These are phyloP conservation scores for Phytomonas sp. DNA, from an alignment of 208 protist species.

Conservation along the genomic window DNA sequence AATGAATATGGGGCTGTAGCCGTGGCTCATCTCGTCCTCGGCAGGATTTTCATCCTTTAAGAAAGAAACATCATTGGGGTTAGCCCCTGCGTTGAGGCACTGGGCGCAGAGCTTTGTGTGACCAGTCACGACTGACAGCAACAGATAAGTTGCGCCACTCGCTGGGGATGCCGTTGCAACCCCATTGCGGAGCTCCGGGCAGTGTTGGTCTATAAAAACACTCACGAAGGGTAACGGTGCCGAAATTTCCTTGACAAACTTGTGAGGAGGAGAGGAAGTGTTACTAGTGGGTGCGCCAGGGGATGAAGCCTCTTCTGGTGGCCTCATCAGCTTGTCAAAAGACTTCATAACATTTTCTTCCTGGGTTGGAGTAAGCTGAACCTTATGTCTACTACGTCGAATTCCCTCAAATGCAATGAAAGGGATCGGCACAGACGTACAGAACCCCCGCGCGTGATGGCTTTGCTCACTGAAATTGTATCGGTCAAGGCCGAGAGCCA, in stretches of 20 bases:
- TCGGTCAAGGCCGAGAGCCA: not conserved
- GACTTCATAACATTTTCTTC: slow-evolving; percentile 55
- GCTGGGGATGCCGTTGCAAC: slow-evolving; percentile 19
- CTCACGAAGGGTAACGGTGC: slow-evolving; percentile 63
- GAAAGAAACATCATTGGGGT: slow-evolving; percentile 82
- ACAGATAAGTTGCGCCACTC: slow-evolving; percentile 65
- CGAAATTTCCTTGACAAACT: slow-evolving; percentile 40
- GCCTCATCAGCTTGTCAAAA: slow-evolving; percentile 45
- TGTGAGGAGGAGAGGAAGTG: slow-evolving; percentile 9
- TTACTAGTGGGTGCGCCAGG: slow-evolving; percentile 2
- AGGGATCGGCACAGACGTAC: slow-evolving; percentile 61
- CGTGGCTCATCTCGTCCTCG: slow-evolving; percentile 77
- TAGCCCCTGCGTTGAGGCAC: slow-evolving; percentile 71
- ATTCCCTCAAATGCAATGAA: slow-evolving; percentile 68
- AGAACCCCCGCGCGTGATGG: slow-evolving; percentile 59
- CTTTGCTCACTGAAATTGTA: slow-evolving; percentile 29
- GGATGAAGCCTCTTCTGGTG: not conserved
- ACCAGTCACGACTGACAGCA: slow-evolving; percentile 72
- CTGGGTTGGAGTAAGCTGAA: slow-evolving; percentile 42
- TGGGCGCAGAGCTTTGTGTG: slow-evolving; percentile 47
- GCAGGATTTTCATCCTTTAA: slow-evolving; percentile 47
- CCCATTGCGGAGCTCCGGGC: slow-evolving; percentile 40
- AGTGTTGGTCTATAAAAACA: slow-evolving; percentile 62
- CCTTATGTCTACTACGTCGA: slow-evolving; percentile 35
- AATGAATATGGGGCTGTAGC: slow-evolving; percentile 84